Conservation (phyloP, 1,139 yeast genomes). For the Scheffersomyces lignicola region DNA sequence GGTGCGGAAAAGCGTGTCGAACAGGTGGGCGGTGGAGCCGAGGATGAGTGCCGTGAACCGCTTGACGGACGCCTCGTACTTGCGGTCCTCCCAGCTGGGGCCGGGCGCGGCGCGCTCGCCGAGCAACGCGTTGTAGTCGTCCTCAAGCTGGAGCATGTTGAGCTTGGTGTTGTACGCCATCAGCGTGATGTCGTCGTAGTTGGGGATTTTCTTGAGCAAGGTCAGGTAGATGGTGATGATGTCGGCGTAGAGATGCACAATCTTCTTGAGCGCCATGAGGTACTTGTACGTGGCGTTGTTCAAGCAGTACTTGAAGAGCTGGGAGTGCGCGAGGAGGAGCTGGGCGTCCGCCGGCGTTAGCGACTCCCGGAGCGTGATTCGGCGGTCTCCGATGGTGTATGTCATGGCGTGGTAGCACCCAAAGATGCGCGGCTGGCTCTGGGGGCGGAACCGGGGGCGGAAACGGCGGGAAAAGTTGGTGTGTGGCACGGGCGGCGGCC, state of each 20-base stretch:
- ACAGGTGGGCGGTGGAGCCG: slow-evolving; percentile 21
- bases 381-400: slow-evolving; percentile 34
- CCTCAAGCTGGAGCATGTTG: slow-evolving; percentile 29
- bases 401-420: slow-evolving; percentile 25
- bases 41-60: slow-evolving; percentile 21
- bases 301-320: slow-evolving; percentile 34
- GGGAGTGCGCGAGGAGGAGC: slow-evolving; percentile 28
- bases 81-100: slow-evolving; percentile 28
- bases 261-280: slow-evolving; percentile 29
- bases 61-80: slow-evolving; percentile 28
- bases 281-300: slow-evolving; percentile 31
- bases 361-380: slow-evolving; percentile 22
- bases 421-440: neutral
- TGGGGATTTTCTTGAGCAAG: slow-evolving; percentile 38
- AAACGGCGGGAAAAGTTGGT: no score
- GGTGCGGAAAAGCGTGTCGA: slow-evolving; percentile 23
- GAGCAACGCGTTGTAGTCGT: slow-evolving; percentile 31
- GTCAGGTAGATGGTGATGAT: slow-evolving; percentile 43
- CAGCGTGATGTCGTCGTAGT: slow-evolving; percentile 43
- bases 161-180: slow-evolving; percentile 30
- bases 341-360: slow-evolving; percentile 24
- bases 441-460: no score
- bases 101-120: slow-evolving; percentile 15
- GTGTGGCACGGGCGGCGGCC: no score
- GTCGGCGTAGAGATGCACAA: slow-evolving; percentile 40